These are phyloP conservation scores for Leishmania aethiopica DNA, from an alignment of 208 protist species.

Conservation along the genomic window DNA sequence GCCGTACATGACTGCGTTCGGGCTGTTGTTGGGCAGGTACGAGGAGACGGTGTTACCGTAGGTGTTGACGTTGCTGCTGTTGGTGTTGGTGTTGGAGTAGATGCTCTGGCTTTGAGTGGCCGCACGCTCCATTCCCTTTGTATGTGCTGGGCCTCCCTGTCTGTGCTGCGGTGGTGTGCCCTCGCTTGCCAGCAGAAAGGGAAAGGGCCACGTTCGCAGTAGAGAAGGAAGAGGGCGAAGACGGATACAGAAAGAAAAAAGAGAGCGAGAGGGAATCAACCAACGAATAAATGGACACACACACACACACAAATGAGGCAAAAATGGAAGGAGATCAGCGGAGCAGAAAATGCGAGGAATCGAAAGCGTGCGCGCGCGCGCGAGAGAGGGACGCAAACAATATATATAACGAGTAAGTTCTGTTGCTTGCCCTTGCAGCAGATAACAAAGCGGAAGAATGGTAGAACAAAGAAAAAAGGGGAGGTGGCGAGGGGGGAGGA, in stretches of 20 bases:
- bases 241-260: background rate
- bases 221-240: background rate
- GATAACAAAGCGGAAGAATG: background rate
- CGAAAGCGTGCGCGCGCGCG: background rate
- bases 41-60: constrained; percentile 8
- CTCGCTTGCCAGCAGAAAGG: background rate
- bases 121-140: constrained; percentile 5
- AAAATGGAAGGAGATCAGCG: background rate
- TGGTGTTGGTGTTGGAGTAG: constrained; percentile 14
- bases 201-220: background rate
- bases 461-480: background rate
- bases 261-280: background rate
- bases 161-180: background rate
- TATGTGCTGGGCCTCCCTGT: background rate
- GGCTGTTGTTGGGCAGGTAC: constrained; percentile 13
- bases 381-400: background rate
- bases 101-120: constrained; percentile 8
- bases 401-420: background rate
- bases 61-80: constrained; percentile 6
- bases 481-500: background rate
- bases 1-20: constrained; percentile 25
- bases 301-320: background rate
- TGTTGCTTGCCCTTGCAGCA: background rate
- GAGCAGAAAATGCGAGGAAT: background rate
- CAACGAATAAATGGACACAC: constrained; percentile 4